Evolutionary conservation across 2,329 filamentous ascomycete genomes (phyloP), one percentile per base, ranked within the genome.

Genomic region (Acrocalymma vagum): DNA sequence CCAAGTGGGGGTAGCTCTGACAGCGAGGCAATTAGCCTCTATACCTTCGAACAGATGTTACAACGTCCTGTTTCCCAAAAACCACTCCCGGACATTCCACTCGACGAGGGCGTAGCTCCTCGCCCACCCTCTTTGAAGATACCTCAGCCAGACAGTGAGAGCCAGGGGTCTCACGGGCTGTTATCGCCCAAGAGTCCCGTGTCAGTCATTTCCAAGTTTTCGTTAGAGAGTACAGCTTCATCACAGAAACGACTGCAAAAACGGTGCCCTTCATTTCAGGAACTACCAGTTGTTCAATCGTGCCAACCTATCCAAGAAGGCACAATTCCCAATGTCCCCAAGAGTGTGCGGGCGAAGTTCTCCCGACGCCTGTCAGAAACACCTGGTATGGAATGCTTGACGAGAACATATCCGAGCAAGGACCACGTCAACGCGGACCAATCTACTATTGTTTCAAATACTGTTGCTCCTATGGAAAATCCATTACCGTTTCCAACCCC

Each of bases 381-480:
- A 6, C 69, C 70, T 10, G 64, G 56, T 6, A 66, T 71, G 53
- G 65, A 67, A 15, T 67, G 62, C 37, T 48, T 72, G 29, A 67
- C 65, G 9, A 60, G 58, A 7, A 72, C 68, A 0, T 70, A 63
- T 41, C 53, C 53, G 10, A 65, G 59, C 9, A 63, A 55, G 30
- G 55, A 63, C 5, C 55, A 67, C 34, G 37, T 53, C n/a, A 35
- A 53, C 9, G 39, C 46, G 3, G 34, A 42, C 3, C 45, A 57
- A 13, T 22, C 40, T 21, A 33, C 22, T 5, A 14, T 29, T 9
- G 41, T 50, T 17, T 14, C 29, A 18, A 28, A 50, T 5, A 22
- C 23, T 11, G 17, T 28, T 11, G 36, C 40, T 16, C 37, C 44
- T 5, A 43, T 52, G 24, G 48, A 52, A 17, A 53, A 50, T 25